Base-by-base conservation (phyloP, 2,329 filamentous ascomycete genomes). In the Ascochyta clinopodiicola region DNA sequence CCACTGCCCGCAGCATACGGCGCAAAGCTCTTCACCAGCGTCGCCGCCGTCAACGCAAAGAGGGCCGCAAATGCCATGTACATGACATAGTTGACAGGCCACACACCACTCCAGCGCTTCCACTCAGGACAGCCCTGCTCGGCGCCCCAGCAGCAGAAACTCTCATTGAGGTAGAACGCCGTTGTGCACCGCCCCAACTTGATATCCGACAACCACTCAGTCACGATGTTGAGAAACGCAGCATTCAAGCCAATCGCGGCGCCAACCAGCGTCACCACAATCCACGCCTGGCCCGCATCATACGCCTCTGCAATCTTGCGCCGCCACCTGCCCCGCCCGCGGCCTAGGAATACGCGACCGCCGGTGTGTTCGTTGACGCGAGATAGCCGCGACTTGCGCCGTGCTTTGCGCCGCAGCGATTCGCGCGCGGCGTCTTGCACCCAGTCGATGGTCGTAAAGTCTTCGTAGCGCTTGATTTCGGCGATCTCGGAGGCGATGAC, bases 371-470 rank as follows among this genome's bases (percentile, higher is more conserved):
- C 29, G 29, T 39, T 5, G n/a, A 17, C 12, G 19, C 8, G 59
- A 19, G 36, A 87, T 2, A 85, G 87, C 6, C 88, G 86, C 67
- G 88, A 87, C 74, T 87, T 88, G 68, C 90, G 85, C 64, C 89
- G 84, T 43, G 89, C 84, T 68, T 91, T 91, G 59, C 94, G 87
- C 51, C 93, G 86, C 42, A 91, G 81, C 73, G 96, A 91, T 75
- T 97, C 95, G 61, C 93, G 89, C 31, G 92, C 89, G 10, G 94
- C 93, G 84, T 99, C 95, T 75, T 99, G 94, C 0, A 99, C 94
- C 95, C 95, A 99, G 77, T 99, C 95, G 84, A 95, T 95, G 0
- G 95, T 99, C 6, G 93, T 96, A 74, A 99, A 99, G 78, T 99
- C 95, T 80, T 96, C 95, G 79, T 99, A 99, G 79, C 94, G 86